A percentile compares a stretch with the other conserved stretches of the same genome.
Conservation (phyloP, 192 early-diverging fungal species). For the Chytriomyces hyalinus region DNA sequence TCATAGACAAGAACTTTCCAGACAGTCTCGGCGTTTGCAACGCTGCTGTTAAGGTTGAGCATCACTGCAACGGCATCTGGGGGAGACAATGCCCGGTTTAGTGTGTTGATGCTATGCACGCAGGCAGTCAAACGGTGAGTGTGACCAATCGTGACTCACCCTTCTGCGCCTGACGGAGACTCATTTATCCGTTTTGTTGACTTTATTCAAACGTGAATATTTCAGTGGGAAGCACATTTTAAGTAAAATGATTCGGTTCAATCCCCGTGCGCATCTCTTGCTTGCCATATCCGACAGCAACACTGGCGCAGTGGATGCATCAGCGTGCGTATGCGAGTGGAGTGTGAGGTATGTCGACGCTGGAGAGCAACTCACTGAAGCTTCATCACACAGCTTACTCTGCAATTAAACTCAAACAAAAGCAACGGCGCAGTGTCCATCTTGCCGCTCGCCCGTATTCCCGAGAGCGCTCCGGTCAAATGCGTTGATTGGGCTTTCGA, state of each 20-base stretch:
- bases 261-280: too few species aligned
- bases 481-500: background rate
- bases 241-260: too few species aligned
- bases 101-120: background rate
- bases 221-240: background rate
- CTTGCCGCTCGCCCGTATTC: background rate
- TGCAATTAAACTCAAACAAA: too few species aligned
- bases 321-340: too few species aligned
- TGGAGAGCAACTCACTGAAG: too few species aligned
- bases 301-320: too few species aligned
- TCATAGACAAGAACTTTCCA: constrained; percentile 99
- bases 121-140: background rate
- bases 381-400: too few species aligned
- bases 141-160: background rate
- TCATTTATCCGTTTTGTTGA: background rate
- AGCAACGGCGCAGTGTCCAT: too few species aligned
- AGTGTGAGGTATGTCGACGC: too few species aligned
- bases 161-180: constrained; percentile 2
- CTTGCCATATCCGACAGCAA: too few species aligned
- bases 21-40: constrained; percentile 63
- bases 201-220: background rate
- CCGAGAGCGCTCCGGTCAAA: constrained; percentile 9
- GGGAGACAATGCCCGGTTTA: background rate
- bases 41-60: constrained; percentile 80
- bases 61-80: constrained; percentile 79